These are phyloP conservation scores for Aphanomyces cochlioides DNA, from an alignment of 352 stramenopile species.

Conservation along the genomic window DNA sequence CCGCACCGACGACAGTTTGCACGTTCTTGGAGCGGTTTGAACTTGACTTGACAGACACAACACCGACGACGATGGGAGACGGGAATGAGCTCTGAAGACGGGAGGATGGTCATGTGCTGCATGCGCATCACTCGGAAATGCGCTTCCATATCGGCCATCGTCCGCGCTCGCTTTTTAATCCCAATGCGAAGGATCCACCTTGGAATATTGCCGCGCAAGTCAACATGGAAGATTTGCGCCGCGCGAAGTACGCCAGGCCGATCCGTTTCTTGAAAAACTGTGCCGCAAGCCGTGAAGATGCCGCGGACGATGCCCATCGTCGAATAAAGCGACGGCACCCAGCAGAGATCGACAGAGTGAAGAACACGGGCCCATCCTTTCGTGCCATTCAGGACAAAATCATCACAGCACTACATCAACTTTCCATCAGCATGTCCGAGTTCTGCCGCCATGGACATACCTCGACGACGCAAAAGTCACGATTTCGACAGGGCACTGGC, in stretches of 20 bases:
- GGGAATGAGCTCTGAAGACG: background rate
- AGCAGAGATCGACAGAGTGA: background rate
- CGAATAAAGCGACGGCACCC: constrained; percentile 1
- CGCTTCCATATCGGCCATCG: constrained; percentile 12
- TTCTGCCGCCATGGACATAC: background rate
- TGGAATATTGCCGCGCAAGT: constrained; percentile 10
- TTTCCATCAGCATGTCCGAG: too few relatives aligned
- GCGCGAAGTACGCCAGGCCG: background rate
- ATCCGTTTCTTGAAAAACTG: background rate
- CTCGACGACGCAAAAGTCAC: constrained; percentile 30
- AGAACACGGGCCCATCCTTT: background rate
- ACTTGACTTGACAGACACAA: background rate
- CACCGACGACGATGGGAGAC: background rate
- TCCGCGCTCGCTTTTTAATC: constrained; percentile 5
- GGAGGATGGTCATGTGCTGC: background rate
- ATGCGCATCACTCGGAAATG: constrained; percentile 13
- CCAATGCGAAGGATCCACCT: constrained; percentile 7
- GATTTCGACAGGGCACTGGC: constrained; percentile 16
- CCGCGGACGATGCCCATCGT: constrained; percentile 6
- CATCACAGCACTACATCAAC: background rate
- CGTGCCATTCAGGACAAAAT: background rate
- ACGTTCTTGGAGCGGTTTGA: background rate
- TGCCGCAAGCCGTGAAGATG: background rate
- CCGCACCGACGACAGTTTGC: background rate
- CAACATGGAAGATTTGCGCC: constrained; percentile 10